Evolutionary conservation across 139 green algal species (phyloP).

Genomic region (Chlamydomonas eustigma): DNA sequence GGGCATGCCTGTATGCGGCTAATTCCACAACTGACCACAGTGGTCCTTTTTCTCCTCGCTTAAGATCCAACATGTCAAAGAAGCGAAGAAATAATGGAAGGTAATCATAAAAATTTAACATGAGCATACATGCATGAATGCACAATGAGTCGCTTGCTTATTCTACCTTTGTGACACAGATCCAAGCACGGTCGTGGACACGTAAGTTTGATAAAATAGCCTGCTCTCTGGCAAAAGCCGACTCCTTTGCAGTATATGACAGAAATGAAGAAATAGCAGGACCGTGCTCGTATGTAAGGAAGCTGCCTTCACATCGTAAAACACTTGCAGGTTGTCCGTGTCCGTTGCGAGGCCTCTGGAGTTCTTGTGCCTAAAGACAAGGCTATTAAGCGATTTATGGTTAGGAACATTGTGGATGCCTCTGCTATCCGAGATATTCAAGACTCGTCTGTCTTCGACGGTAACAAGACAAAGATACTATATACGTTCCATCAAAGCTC

Average conservation of each 20-base stretch:
- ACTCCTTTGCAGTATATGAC: too few species aligned
- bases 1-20: too few species aligned
- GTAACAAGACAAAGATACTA: conserved; percentile 38
- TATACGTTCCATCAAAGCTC: neutral
- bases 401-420: conserved; percentile 96
- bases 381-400: conserved; percentile 99
- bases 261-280: too few species aligned
- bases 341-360: conserved; percentile 93
- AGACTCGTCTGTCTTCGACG: conserved; percentile 87
- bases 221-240: too few species aligned
- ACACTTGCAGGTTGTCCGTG: conserved; percentile 70
- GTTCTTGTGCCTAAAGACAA: conserved; percentile 98
- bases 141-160: too few species aligned
- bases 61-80: conserved; percentile 74
- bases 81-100: conserved; percentile 78
- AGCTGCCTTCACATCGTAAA: neutral
- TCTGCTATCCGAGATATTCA: conserved; percentile 98
- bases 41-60: conserved; percentile 14
- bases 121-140: too few species aligned
- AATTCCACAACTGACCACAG: too few species aligned
- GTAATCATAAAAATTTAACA: conserved; percentile 13
- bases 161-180: too few species aligned
- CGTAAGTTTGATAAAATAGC: conserved; percentile 34
- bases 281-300: neutral
- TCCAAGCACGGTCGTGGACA: conserved; percentile 90